Conservation (phyloP, 768 basidiomycete species). For the Macrocybe gigantea region DNA sequence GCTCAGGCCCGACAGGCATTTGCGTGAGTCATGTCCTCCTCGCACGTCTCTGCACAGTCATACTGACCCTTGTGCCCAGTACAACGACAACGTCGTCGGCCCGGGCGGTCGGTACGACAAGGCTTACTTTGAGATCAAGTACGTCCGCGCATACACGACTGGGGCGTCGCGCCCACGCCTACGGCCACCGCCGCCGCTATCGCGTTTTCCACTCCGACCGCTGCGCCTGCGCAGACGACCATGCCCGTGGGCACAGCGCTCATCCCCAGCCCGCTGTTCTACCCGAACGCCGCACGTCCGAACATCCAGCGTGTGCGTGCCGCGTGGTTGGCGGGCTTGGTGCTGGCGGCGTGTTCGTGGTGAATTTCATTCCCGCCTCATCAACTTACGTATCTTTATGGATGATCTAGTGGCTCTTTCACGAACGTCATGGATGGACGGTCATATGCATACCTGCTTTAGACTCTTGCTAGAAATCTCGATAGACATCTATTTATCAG, state of each 20-base stretch:
- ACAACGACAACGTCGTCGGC: conserved; percentile 46
- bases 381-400: background rate
- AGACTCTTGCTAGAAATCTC: no score
- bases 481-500: no score
- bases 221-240: conserved; percentile 2
- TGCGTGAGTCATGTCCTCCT: conserved; percentile 21
- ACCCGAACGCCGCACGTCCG: conserved; percentile 3
- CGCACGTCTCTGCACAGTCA: background rate
- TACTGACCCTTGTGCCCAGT: conserved; percentile 19
- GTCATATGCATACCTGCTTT: background rate
- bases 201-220: background rate
- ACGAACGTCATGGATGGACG: background rate
- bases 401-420: background rate
- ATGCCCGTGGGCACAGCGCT: conserved; percentile 12
- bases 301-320: background rate
- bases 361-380: background rate
- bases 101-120: conserved; percentile 33
- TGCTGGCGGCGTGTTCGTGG: no score
- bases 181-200: conserved; percentile 14
- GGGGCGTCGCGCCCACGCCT: conserved; percentile 19
- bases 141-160: conserved; percentile 42
- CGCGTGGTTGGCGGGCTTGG: background rate
- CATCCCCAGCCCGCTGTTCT: conserved; percentile 13
- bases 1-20: conserved; percentile 25
- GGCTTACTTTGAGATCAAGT: conserved; percentile 63